These are phyloP conservation scores for Neocatenulostroma microsporum DNA, from an alignment of 2,329 filamentous ascomycete genomes.

Conservation along the genomic window DNA sequence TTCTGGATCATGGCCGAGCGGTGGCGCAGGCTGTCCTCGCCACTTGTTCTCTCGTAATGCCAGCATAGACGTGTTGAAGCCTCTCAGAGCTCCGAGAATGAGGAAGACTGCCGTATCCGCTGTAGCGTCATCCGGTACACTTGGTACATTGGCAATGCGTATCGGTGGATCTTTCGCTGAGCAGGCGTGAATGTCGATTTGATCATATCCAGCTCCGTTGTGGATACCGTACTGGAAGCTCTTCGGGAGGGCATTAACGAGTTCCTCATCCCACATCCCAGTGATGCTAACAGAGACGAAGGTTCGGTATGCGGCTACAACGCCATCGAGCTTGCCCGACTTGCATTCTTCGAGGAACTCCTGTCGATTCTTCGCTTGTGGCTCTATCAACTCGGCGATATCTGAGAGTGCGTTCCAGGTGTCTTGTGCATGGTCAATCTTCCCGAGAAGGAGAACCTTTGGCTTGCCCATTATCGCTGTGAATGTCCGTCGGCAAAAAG, in stretches of 20 bases:
- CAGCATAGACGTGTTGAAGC: constrained; percentile 60
- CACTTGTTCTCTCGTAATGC: constrained; percentile 60
- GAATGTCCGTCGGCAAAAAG: too few species aligned
- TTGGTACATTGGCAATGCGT: constrained; percentile 72
- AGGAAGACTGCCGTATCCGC: constrained; percentile 76
- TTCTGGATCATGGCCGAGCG: constrained; percentile 66
- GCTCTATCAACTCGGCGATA: constrained; percentile 58
- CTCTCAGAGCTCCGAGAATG: constrained; percentile 69
- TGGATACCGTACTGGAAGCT: constrained; percentile 35
- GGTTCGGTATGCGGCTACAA: constrained; percentile 61
- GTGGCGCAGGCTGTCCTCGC: constrained; percentile 49
- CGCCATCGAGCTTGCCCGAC: constrained; percentile 58
- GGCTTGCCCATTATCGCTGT: constrained; percentile 36
- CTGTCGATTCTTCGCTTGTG: constrained; percentile 53
- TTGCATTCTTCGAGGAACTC: constrained; percentile 64
- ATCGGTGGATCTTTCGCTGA: constrained; percentile 52
- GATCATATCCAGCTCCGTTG: constrained; percentile 71
- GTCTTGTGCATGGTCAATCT: constrained; percentile 56
- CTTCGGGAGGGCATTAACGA: constrained; percentile 47
- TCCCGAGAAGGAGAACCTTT: constrained; percentile 56
- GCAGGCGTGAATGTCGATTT: constrained; percentile 67
- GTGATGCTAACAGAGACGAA: constrained; percentile 58
- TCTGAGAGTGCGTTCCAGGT: constrained; percentile 55
- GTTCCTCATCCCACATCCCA: constrained; percentile 61
- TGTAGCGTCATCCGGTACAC: constrained; percentile 72